Conservation (phyloP, 495 filamentous ascomycete species). For the Penicillium lividum region DNA sequence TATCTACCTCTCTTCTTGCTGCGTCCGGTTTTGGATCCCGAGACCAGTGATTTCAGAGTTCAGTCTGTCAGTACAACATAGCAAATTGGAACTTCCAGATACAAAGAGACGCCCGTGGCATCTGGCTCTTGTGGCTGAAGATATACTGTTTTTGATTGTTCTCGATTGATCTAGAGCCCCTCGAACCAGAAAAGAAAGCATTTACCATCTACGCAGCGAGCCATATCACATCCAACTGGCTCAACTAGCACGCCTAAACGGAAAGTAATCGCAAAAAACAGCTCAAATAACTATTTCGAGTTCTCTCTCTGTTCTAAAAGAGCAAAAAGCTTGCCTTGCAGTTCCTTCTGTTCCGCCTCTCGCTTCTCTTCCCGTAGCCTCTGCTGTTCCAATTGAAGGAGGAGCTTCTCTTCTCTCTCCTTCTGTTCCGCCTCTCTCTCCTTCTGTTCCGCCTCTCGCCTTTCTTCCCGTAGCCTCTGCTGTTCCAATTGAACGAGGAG, state of each 20-base stretch:
- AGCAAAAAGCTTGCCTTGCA: not conserved
- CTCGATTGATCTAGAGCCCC: not conserved
- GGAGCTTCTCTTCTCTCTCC: not conserved
- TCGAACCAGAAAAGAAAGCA: not conserved
- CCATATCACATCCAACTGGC: not conserved
- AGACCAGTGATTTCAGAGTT: too few relatives aligned
- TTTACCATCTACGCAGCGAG: not conserved
- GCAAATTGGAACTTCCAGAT: too few relatives aligned
- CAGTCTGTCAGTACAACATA: too few relatives aligned
- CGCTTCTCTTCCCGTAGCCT: slow-evolving; percentile 1
- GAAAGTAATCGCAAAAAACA: not conserved
- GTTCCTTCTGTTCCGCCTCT: not conserved
- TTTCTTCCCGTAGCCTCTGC: not conserved
- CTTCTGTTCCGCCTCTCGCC: not conserved
- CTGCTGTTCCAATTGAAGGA: too few relatives aligned
- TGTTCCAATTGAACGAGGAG: not conserved
- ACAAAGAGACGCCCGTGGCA: not conserved
- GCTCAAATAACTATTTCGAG: not conserved
- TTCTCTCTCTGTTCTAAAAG: not conserved
- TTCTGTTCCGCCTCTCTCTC: too few relatives aligned
- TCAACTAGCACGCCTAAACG: not conserved
- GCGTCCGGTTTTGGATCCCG: not conserved
- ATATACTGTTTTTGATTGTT: too few relatives aligned
- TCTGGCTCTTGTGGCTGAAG: not conserved
- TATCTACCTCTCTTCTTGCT: not conserved